These are phyloP conservation scores for Aspergillus sp. DNA, from an alignment of 2,329 filamentous ascomycete species.

Conservation along the genomic window DNA sequence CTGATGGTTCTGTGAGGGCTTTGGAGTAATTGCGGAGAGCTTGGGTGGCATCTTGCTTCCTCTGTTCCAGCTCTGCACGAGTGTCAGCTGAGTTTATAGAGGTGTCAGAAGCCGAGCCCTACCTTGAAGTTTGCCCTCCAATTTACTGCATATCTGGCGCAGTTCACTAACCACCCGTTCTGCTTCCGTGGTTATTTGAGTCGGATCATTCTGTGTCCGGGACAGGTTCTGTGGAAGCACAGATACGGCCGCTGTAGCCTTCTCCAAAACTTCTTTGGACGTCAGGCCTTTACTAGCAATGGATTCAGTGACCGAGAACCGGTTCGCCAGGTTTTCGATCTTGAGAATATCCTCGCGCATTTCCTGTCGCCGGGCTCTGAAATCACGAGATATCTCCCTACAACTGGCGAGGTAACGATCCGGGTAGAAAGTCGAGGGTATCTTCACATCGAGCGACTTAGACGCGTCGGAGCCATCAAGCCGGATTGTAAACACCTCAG, in stretches of 20 bases:
- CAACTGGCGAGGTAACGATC: constrained; percentile 60
- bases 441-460: constrained; percentile 44
- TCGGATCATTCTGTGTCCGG: constrained; percentile 9
- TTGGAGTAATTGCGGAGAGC: constrained; percentile 44
- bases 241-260: constrained; percentile 32
- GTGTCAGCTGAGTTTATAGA: constrained; percentile 9
- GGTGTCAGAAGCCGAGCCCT: constrained; percentile 1
- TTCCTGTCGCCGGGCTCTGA: constrained; percentile 41
- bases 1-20: constrained; percentile 45
- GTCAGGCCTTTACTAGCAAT: constrained; percentile 20
- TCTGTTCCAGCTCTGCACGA: constrained; percentile 40
- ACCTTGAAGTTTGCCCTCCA: constrained; percentile 43
- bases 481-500: constrained; percentile 56
- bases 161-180: constrained; percentile 34
- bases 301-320: constrained; percentile 25
- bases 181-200: constrained; percentile 20
- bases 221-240: constrained; percentile 21
- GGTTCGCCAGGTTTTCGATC: constrained; percentile 29
- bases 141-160: constrained; percentile 32
- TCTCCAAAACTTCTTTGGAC: constrained; percentile 32
- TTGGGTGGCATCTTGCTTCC: constrained; percentile 40
- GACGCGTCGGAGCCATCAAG: constrained; percentile 35
- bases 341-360: constrained; percentile 30
- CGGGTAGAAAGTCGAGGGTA: constrained; percentile 55
- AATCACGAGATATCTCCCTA: constrained; percentile 44